A percentile compares a stretch with the other conserved stretches of the same genome.
Evolutionary conservation across 1,284 basidiomycete species (phyloP).

Genomic region (Fomitopsis schrenkii): DNA sequence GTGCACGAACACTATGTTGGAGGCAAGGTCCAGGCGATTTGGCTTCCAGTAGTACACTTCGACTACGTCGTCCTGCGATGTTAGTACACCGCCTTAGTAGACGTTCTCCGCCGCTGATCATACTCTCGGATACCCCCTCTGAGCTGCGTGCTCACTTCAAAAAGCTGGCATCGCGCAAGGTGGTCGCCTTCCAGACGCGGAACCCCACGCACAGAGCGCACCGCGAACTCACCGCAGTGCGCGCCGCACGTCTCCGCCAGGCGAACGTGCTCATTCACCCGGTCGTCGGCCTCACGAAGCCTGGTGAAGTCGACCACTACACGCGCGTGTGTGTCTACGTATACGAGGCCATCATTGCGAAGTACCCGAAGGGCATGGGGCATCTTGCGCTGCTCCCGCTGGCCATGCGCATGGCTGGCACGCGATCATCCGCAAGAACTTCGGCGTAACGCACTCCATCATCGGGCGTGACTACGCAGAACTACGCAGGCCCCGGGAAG

Average conservation of each 20-base stretch:
- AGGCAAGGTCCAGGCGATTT: conserved; percentile 90
- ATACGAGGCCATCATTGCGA: conserved; percentile 91
- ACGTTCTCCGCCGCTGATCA: conserved; percentile 1
- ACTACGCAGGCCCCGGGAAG: conserved; percentile 97
- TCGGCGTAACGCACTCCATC: conserved; percentile 97
- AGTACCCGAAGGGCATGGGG: conserved; percentile 97
- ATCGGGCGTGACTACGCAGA: conserved; percentile 94
- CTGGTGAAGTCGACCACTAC: conserved; percentile 98
- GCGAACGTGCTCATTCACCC: conserved; percentile 98
- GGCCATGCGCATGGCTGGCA: conserved; percentile 99
- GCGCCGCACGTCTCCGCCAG: conserved; percentile 91
- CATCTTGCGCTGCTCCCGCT: conserved; percentile 93
- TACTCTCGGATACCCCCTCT: conserved; percentile 74
- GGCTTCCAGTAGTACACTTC: conserved; percentile 80
- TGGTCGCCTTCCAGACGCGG: conserved; percentile 97
- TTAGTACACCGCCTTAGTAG: conserved; percentile 34
- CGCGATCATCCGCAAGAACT: conserved; percentile 99
- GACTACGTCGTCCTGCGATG: conserved; percentile 95
- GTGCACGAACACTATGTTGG: conserved; percentile 92
- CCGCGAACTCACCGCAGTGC: conserved; percentile 88
- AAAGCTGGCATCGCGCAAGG: conserved; percentile 95
- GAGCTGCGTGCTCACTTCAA: conserved; percentile 95
- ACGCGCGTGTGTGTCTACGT: conserved; percentile 94
- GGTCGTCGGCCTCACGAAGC: conserved; percentile 97
- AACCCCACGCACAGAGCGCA: conserved; percentile 99